Evolutionary conservation across 78 protist species (phyloP), one percentile per base, ranked within the genome.

Genomic region (Fonticula alba): DNA sequence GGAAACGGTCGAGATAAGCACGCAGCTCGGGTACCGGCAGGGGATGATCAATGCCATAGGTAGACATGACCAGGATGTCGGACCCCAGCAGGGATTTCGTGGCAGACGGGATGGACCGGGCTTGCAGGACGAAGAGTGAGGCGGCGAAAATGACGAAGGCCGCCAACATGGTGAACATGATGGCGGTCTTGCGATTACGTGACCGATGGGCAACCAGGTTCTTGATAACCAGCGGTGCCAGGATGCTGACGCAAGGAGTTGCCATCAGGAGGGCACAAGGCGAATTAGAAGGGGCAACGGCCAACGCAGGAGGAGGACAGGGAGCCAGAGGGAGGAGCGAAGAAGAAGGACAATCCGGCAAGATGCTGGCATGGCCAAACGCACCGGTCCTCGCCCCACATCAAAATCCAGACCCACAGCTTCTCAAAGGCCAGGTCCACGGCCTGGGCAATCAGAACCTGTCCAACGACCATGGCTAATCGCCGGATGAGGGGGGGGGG

Each of bases 101-200:
- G 38, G 36, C 40, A 46, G 71, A 66, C 49, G 36, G 62, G 56
- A 88, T 72, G 29, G 73, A 43, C 36, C 29, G 27, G 13, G 82
- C 76, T 27, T 79, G 82, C 32, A 83, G 76, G 24, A 75, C 14
- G 60, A 88, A 88, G 40, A 77, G 59, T 19, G 82, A 64, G 14
- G 86, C 91, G n/a, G 81, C 84, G 66, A 85, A 88, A 40, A 88
- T 80, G 56, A 87, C 68, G 52, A 73, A 79, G 9, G 90, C 76
- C 31, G 81, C 17, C 33, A 76, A 33, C 7, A 67, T 69, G 10
- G 89, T 85, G 31, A 88, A 78, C 88, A 88, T 86, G 15, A 85
- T 46, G 24, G 79, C 86, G 10, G 94, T 86, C 69, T 84, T 86
- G 43, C 59, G 19, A 37, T 76, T 83, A 26, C 92, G 51, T 36